Percentiles rank a stretch among this genome's conserved stretches.
Conservation (phyloP, 495 filamentous ascomycete species). For the Aspergillus sparsus region DNA sequence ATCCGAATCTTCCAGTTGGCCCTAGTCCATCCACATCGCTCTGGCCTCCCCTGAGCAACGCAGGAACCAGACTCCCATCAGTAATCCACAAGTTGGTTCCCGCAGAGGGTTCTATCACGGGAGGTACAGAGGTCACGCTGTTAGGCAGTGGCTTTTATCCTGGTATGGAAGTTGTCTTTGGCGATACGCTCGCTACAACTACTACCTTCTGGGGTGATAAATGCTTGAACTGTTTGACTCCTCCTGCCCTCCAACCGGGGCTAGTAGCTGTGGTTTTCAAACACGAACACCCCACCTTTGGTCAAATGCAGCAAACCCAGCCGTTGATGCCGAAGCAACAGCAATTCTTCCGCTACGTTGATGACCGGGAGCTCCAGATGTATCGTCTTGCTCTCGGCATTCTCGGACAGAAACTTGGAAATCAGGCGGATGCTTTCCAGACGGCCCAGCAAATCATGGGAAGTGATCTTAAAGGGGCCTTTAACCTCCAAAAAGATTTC, state of each 20-base stretch:
- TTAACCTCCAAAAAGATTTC: constrained; percentile 48
- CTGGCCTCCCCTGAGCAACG: constrained; percentile 43
- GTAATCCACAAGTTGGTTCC: constrained; percentile 79
- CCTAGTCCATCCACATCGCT: constrained; percentile 38
- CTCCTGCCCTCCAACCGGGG: constrained; percentile 69
- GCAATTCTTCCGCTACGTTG: constrained; percentile 74
- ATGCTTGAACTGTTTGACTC: constrained; percentile 80
- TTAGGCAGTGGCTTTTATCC: constrained; percentile 77
- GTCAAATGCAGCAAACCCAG: constrained; percentile 43
- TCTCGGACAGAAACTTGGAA: constrained; percentile 49
- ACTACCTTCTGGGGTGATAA: constrained; percentile 82
- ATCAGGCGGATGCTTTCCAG: constrained; percentile 52
- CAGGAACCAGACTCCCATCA: constrained; percentile 50
- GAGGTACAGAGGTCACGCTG: constrained; percentile 83
- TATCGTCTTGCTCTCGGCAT: constrained; percentile 50
- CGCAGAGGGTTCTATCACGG: constrained; percentile 73
- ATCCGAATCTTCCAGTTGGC: constrained; percentile 34
- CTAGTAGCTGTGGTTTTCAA: constrained; percentile 75
- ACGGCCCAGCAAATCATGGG: constrained; percentile 54
- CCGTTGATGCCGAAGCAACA: constrained; percentile 55
- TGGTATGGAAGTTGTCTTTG: constrained; percentile 85
- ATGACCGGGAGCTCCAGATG: constrained; percentile 73
- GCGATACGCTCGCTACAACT: constrained; percentile 71
- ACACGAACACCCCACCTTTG: constrained; percentile 56
- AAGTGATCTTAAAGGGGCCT: constrained; percentile 45